Evolutionary conservation across 768 basidiomycete species (phyloP).

Genomic region (Termitomyces sp.): DNA sequence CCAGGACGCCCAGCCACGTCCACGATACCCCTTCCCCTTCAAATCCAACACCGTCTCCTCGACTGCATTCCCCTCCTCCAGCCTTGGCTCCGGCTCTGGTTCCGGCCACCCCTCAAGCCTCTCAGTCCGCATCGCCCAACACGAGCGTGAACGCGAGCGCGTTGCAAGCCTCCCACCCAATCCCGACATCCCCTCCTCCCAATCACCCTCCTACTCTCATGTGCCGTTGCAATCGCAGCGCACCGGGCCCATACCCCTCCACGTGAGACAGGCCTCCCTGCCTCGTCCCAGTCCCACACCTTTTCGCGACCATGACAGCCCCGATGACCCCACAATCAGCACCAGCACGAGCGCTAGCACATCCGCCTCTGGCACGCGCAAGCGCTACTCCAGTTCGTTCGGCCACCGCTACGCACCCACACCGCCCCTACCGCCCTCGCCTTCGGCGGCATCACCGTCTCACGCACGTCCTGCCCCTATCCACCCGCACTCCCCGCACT

Average conservation of each 20-base stretch:
- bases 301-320: conserved; percentile 6
- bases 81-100: conserved; percentile 5
- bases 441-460: background rate
- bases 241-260: background rate
- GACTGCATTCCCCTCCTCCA: conserved; percentile 7
- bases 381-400: conserved; percentile 76
- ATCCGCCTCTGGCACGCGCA: conserved; percentile 26
- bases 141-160: conserved; percentile 7
- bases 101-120: conserved; percentile 5
- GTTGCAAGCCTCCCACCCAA: conserved; percentile 4
- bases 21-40: conserved; percentile 20
- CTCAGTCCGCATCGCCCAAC: conserved; percentile 3
- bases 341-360: background rate
- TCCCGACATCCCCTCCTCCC: background rate
- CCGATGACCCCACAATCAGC: conserved; percentile 3
- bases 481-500: background rate
- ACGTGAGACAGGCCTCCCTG: background rate
- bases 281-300: background rate
- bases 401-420: conserved; percentile 55
- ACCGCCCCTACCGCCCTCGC: conserved; percentile 17
- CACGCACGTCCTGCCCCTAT: background rate
- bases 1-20: conserved; percentile 3
- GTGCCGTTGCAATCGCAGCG: background rate
- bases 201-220: conserved; percentile 1
- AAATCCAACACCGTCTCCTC: conserved; percentile 22